A percentile compares a stretch with the other conserved stretches of the same genome.
Conservation (phyloP, 2,329 filamentous ascomycete species). For the Fusarium neocosmosporiellum region DNA sequence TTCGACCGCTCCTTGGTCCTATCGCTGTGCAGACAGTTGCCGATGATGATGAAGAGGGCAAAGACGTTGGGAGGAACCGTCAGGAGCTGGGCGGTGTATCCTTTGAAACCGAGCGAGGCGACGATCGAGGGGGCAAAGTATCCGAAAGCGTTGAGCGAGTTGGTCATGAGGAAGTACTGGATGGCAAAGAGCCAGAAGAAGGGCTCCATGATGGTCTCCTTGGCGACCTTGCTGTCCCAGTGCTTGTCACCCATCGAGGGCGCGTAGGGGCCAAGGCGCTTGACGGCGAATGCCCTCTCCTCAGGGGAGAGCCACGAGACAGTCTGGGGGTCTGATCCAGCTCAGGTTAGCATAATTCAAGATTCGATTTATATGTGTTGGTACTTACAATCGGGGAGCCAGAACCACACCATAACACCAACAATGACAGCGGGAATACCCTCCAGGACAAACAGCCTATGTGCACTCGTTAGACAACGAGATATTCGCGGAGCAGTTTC, state of each 20-base stretch:
- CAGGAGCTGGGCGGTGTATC: constrained; percentile 49
- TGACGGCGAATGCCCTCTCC: constrained; percentile 49
- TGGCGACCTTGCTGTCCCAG: constrained; percentile 48
- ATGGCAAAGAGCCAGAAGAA: constrained; percentile 50
- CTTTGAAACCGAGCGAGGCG: constrained; percentile 48
- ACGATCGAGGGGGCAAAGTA: constrained; percentile 52
- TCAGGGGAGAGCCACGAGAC: constrained; percentile 47
- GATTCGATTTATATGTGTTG: accelerated
- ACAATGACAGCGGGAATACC: constrained; percentile 46
- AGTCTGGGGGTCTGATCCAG: constrained; percentile 45
- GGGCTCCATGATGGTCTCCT: constrained; percentile 46
- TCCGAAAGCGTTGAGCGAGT: constrained; percentile 50
- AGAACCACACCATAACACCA: constrained; percentile 47
- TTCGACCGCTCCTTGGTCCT: constrained; percentile 47
- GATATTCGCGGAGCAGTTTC: accelerated
- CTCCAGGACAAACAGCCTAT: constrained; percentile 71
- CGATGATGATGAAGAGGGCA: constrained; percentile 48
- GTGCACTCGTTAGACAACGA: accelerated
- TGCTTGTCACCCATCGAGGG: constrained; percentile 50
- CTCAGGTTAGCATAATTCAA: not conserved
- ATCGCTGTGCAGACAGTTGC: constrained; percentile 48
- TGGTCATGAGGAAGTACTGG: constrained; percentile 48
- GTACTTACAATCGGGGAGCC: constrained; percentile 45
- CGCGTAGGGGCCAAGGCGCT: constrained; percentile 49
- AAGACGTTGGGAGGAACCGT: constrained; percentile 53